Percentiles rank a stretch among this genome's conserved stretches.
These are phyloP conservation scores for Hypoxylon sp. DNA, from an alignment of 2,329 filamentous ascomycete species.

Conservation along the genomic window DNA sequence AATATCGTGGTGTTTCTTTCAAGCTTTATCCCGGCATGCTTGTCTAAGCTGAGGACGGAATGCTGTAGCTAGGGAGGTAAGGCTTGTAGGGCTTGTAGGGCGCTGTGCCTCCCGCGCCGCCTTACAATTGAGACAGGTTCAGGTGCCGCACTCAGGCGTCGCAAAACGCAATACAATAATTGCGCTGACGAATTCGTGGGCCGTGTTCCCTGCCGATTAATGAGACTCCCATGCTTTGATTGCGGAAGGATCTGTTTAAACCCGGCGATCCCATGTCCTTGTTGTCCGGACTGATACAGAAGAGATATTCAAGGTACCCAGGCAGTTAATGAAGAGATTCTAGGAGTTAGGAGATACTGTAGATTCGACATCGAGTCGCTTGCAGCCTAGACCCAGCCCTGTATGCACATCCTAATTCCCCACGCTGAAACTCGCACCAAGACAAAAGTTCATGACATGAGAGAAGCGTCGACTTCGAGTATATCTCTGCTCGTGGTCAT, in stretches of 20 bases:
- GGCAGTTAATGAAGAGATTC: constrained; percentile 1
- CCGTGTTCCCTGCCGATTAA: constrained; percentile 7
- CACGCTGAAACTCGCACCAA: constrained; percentile 21
- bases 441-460: constrained; percentile 30
- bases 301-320: constrained; percentile 25
- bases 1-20: constrained; percentile 11
- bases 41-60: constrained; percentile 11
- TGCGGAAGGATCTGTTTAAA: constrained; percentile 29
- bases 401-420: constrained; percentile 25
- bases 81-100: constrained; percentile 19
- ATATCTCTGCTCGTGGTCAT: neutral
- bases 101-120: constrained; percentile 24
- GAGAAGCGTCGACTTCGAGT: neutral
- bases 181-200: constrained; percentile 28
- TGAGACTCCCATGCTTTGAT: constrained; percentile 19
- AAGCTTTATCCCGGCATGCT: constrained; percentile 8
- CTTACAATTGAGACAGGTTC: constrained; percentile 21
- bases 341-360: constrained; percentile 8
- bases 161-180: constrained; percentile 2
- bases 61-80: constrained; percentile 5
- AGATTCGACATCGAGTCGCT: constrained; percentile 23
- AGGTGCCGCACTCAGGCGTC: constrained; percentile 15
- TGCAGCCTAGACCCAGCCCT: constrained; percentile 20
- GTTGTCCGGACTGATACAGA: constrained; percentile 25
- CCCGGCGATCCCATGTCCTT: constrained; percentile 24